Evolutionary conservation across 768 basidiomycete genomes (phyloP).

Genomic region (Suillus sp.): DNA sequence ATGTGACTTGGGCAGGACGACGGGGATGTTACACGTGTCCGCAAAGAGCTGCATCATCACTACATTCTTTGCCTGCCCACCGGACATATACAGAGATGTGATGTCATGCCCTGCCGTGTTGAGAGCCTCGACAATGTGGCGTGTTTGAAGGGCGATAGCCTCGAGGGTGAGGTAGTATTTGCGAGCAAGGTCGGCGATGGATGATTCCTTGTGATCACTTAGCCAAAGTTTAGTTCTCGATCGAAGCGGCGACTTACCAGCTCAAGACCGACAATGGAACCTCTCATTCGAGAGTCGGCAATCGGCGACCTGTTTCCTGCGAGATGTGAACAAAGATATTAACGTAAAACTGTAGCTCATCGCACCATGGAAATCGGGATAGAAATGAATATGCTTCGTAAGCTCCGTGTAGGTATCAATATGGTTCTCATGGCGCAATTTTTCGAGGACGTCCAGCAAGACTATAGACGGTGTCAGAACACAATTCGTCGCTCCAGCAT

Average conservation of each 20-base stretch:
- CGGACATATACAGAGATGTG: constrained; percentile 86
- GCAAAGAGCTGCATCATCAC: constrained; percentile 89
- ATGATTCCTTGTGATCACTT: constrained; percentile 52
- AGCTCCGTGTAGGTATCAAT: constrained; percentile 76
- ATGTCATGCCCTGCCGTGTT: constrained; percentile 88
- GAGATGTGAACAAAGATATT: constrained; percentile 6
- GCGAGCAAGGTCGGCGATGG: constrained; percentile 79
- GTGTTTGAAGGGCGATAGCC: constrained; percentile 91
- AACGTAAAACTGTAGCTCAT: neutral
- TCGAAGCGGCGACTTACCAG: constrained; percentile 49
- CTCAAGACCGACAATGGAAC: constrained; percentile 87
- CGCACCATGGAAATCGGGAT: constrained; percentile 92
- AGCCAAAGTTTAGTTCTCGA: neutral
- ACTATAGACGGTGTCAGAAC: constrained; percentile 45
- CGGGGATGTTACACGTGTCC: constrained; percentile 77
- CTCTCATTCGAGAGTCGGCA: constrained; percentile 92
- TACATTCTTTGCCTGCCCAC: constrained; percentile 90
- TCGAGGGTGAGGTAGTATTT: constrained; percentile 92
- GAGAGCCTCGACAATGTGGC: constrained; percentile 91
- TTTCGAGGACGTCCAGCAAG: constrained; percentile 73
- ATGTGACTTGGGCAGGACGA: constrained; percentile 78
- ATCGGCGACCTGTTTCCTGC: constrained; percentile 95
- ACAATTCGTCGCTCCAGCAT: neutral
- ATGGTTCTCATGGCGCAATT: constrained; percentile 54
- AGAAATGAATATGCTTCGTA: constrained; percentile 89